Base-by-base conservation (phyloP, 306 rosid species). In the Rosa chinensis region DNA sequence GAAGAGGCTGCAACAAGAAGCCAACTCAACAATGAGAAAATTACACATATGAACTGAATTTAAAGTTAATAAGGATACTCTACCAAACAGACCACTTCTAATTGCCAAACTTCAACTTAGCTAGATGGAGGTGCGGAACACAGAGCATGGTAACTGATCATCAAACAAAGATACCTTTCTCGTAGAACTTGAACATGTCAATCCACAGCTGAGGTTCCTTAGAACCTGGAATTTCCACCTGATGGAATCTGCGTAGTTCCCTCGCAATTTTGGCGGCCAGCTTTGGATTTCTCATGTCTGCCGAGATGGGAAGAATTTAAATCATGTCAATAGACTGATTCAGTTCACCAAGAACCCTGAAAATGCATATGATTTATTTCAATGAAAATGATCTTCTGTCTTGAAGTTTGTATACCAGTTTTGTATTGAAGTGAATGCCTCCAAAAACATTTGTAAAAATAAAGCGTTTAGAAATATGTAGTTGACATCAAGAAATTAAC, bases 201-300 rank as follows among this genome's bases (percentile, higher is more conserved):
- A 72, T 89, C 99, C 99, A 95, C 73, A 95, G 77, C 71, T 91
- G 98, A 72, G 99, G 96, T 82, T 95, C 99, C 84, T 87, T 91
- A 76, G 94, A n/a, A n/a, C n/a, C n/a, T n/a, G n/a, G n/a, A n/a
- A n/a, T n/a, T n/a, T n/a, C n/a, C n/a, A n/a, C n/a, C n/a, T n/a
- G n/a, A n/a, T n/a, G n/a, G n/a, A n/a, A n/a, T n/a, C n/a, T n/a
- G n/a, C n/a, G n/a, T n/a, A n/a, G n/a, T n/a, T n/a, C n/a, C n/a
- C n/a, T n/a, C n/a, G n/a, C n/a, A n/a, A n/a, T n/a, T n/a, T n/a
- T n/a, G n/a, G n/a, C n/a, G n/a, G n/a, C n/a, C n/a, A n/a, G n/a
- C n/a, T n/a, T n/a, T n/a, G n/a, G n/a, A n/a, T n/a, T n/a, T n/a
- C n/a, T n/a, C n/a, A n/a, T n/a, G n/a, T n/a, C n/a, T n/a, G n/a